These are phyloP conservation scores for Pseudopyricularia cyperi DNA, from an alignment of 2,329 filamentous ascomycete species.

Conservation along the genomic window DNA sequence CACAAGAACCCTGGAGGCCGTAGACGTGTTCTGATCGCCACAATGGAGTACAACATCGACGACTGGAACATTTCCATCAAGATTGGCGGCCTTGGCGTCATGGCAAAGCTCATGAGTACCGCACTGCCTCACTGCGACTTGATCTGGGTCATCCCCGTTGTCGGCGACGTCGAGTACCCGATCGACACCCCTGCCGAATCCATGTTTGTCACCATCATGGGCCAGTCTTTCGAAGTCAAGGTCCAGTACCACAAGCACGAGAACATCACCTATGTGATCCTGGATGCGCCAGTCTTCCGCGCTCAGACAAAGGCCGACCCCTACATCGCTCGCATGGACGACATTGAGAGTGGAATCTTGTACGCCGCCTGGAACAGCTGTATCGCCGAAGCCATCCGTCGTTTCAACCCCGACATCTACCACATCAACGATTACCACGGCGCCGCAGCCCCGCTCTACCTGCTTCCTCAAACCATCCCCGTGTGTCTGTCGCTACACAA, in stretches of 20 bases:
- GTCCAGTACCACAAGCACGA: conserved; percentile 50
- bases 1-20: not conserved
- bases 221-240: conserved; percentile 44
- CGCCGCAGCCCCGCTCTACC: conserved; percentile 43
- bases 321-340: not conserved
- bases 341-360: not conserved
- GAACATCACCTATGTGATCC: conserved; percentile 56
- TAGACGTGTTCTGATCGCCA: not conserved
- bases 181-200: conserved; percentile 43
- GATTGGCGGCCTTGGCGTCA: conserved; percentile 57
- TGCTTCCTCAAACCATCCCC: conserved; percentile 34
- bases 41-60: conserved; percentile 51
- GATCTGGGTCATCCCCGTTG: conserved; percentile 51
- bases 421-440: conserved; percentile 24
- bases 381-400: conserved; percentile 48
- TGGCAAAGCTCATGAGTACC: conserved; percentile 58
- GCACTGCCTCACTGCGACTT: conserved; percentile 51
- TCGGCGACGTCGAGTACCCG: conserved; percentile 52
- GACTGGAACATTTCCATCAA: conserved; percentile 61
- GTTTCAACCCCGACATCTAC: conserved; percentile 34
- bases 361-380: conserved; percentile 37
- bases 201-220: conserved; percentile 50
- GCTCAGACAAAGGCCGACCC: conserved; percentile 30
- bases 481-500: not conserved
- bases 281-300: conserved; percentile 55